Conservation (phyloP, 2,329 filamentous ascomycete genomes). For the Didymella lethalis region DNA sequence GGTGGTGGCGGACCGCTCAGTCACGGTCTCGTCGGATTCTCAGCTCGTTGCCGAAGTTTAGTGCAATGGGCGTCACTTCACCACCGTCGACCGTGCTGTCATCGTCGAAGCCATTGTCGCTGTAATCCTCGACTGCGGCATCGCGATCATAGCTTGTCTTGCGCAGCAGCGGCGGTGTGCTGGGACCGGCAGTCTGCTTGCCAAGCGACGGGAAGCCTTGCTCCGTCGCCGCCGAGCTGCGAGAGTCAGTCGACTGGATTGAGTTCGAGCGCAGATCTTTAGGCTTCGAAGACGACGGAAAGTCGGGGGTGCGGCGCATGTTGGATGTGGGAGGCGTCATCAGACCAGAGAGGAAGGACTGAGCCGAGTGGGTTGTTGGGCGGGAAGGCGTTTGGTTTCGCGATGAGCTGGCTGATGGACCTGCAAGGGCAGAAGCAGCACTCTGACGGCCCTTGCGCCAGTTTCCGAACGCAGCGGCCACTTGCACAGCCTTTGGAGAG, state of each 20-base stretch:
- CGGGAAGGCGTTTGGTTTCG: slow-evolving; percentile 48
- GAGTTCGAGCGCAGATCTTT: slow-evolving; percentile 40
- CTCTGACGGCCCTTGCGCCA: slow-evolving; percentile 76
- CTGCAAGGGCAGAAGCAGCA: slow-evolving; percentile 56
- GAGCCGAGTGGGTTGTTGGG: slow-evolving; percentile 57
- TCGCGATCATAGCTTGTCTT: slow-evolving; percentile 67
- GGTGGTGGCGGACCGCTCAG: slow-evolving; percentile 1
- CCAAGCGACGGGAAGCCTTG: slow-evolving; percentile 45
- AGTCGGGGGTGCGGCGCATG: slow-evolving; percentile 67
- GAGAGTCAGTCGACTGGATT: slow-evolving; percentile 30
- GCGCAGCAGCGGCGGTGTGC: slow-evolving; percentile 64
- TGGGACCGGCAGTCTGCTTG: slow-evolving; percentile 37
- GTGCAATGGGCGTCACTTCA: slow-evolving; percentile 44
- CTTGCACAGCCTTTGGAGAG: slow-evolving; percentile 83
- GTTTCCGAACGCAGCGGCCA: slow-evolving; percentile 96
- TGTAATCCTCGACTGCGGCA: slow-evolving; percentile 61
- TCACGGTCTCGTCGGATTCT: slow-evolving; percentile 17
- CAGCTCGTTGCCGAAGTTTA: slow-evolving; percentile 46
- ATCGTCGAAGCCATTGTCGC: slow-evolving; percentile 59
- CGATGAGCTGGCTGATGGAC: slow-evolving; percentile 40
- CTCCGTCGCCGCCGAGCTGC: slow-evolving; percentile 34
- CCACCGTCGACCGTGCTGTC: slow-evolving; percentile 56
- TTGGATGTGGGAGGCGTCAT: slow-evolving; percentile 88
- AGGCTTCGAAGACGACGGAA: slow-evolving; percentile 45
- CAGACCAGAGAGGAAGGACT: slow-evolving; percentile 76